A percentile compares a stretch with the other conserved stretches of the same genome.
Evolutionary conservation across 1,284 basidiomycete species (phyloP).

Genomic region (Cryptococcus jaspeensis): DNA sequence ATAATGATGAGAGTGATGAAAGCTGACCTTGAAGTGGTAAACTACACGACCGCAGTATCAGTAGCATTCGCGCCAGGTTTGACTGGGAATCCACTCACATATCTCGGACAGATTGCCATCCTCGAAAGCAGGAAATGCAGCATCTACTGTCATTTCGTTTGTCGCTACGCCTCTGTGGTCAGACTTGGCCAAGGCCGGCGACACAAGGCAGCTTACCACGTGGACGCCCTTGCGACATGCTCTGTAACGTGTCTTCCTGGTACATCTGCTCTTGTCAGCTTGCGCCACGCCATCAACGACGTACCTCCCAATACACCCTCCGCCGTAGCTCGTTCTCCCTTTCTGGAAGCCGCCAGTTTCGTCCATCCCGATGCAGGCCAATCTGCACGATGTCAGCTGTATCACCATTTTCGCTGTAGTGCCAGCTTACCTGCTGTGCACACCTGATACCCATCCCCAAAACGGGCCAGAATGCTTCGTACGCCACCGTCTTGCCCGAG

Average conservation of each 20-base stretch:
- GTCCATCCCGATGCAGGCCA: slow-evolving; percentile 20
- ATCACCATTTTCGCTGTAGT: background rate
- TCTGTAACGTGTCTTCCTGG: slow-evolving; percentile 17
- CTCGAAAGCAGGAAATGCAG: background rate
- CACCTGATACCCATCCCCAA: slow-evolving; percentile 15
- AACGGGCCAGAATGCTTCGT: slow-evolving; percentile 11
- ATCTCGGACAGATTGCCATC: background rate
- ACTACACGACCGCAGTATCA: background rate
- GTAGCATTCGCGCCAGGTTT: background rate
- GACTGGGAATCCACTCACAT: background rate
- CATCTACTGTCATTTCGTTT: background rate
- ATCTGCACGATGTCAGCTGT: too few species aligned
- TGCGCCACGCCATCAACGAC: too few species aligned
- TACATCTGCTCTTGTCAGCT: too few species aligned
- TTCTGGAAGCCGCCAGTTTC: slow-evolving; percentile 17
- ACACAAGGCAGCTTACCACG: slow-evolving; percentile 7
- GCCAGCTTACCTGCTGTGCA: slow-evolving; percentile 7
- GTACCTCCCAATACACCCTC: slow-evolving; percentile 23
- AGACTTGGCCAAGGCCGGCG: background rate
- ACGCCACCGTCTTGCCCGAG: background rate
- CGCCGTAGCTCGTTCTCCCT: slow-evolving; percentile 18
- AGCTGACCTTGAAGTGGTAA: background rate
- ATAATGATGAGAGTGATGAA: background rate
- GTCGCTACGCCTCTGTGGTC: background rate
- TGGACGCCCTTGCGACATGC: slow-evolving; percentile 15